Evolutionary conservation across 345 rosid species (phyloP), one percentile per base, ranked within the genome.

Genomic region (Acer negundo): DNA sequence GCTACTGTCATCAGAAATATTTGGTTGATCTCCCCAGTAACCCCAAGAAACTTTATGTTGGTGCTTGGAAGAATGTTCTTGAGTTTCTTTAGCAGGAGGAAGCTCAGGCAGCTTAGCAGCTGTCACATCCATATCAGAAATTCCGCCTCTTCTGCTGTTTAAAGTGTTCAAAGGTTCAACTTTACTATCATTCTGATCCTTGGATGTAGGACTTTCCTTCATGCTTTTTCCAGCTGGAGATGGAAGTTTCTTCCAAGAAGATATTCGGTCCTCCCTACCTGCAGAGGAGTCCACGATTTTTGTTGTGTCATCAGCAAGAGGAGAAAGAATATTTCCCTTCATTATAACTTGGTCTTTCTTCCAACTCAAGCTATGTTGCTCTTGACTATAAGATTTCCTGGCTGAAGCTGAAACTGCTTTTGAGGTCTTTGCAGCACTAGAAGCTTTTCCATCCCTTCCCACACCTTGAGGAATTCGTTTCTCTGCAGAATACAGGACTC

Each of bases 211-310:
- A 61, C 83, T 86, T 84, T 90, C 97, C 84, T 89, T 92, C 53
- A 75, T 67, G 77, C 58, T 79, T 89, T 87, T 94, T 56, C 67
- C 85, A 22, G 84, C 83, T 72, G 99, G 97, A 81, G 98, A 84
- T 76, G 99, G 97, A 65, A 94, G 93, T 83, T 75, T 88, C 84
- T 92, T 97, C 98, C 98, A 94, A 61, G 99, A 97, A 82, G 99
- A 83, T 77, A 91, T 94, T 70, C 91, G 89, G 77, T 88, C 84
- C 81, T 88, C 84, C 81, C 95, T 88, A 76, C 86, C 80, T 75
- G 81, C 85, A 78, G 94, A 88, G 82, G 94, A 88, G 42, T 88
- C 97, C 75, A 83, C 78, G 74, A 79, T 86, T 82, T 89, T 90
- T 62, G 85, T 58, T 78, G 66, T 67, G 19, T 76, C 87, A 78